phyloP scores from a whole-genome alignment of 148 eudicot genomes.

The Vaccinium vitisidaea region DNA sequence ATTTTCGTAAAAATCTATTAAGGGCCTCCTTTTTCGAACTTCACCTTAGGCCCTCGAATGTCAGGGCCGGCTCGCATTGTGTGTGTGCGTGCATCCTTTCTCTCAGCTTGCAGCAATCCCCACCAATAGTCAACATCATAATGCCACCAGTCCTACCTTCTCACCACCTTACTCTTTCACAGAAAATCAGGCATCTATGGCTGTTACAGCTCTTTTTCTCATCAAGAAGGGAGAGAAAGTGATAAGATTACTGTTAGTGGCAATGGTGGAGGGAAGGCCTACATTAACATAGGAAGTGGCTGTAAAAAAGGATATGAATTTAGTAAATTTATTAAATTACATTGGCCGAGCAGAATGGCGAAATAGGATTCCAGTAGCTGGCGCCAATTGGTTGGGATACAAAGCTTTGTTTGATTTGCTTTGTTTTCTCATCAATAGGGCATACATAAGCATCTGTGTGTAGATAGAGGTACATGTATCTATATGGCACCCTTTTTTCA shows the following conservation, averaged over 20 bases:
- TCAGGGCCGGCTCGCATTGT: no score
- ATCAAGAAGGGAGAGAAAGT: background rate
- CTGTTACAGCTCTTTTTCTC: background rate
- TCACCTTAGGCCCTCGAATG: no score
- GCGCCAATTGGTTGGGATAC: background rate
- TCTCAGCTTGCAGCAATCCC: background rate
- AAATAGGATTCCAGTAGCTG: background rate
- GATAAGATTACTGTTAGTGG: background rate
- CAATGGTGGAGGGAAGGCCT: no score
- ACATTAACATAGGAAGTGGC: background rate
- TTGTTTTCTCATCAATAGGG: background rate
- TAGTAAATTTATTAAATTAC: background rate
- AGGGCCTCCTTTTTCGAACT: no score
- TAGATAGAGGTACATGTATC: conserved; percentile 3
- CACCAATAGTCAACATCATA: conserved; percentile 1
- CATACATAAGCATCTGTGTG: background rate
- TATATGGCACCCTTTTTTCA: background rate
- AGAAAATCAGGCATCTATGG: background rate
- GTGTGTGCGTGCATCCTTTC: background rate
- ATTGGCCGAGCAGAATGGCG: background rate
- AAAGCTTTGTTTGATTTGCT: background rate
- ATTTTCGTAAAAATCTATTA: no score
- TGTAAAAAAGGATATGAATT: background rate
- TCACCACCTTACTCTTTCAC: background rate
- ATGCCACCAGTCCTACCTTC: background rate